These are phyloP conservation scores for Fusarium dlaminii DNA, from an alignment of 2,329 filamentous ascomycete genomes.

Conservation along the genomic window DNA sequence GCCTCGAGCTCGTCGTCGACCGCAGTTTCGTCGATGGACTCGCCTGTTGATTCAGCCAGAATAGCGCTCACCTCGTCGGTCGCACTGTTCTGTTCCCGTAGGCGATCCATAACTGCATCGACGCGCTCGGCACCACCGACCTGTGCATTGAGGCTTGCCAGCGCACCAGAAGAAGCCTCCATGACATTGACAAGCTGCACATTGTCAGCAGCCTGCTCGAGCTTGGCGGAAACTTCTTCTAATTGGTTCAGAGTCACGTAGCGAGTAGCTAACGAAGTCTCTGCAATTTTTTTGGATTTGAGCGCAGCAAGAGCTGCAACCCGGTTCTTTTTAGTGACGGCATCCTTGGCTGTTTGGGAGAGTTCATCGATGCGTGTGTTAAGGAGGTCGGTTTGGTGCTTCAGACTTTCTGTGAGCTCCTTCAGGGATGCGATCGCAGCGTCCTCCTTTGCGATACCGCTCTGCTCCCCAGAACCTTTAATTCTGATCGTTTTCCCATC, in stretches of 20 bases:
- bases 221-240: constrained; percentile 82
- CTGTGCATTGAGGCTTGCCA: constrained; percentile 77
- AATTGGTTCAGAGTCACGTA: constrained; percentile 80
- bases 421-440: constrained; percentile 84
- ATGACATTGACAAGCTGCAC: constrained; percentile 85
- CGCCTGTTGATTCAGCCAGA: constrained; percentile 69
- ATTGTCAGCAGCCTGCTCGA: constrained; percentile 87
- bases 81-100: constrained; percentile 82
- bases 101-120: constrained; percentile 76
- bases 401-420: constrained; percentile 77
- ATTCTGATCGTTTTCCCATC: constrained; percentile 81
- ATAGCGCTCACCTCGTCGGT: constrained; percentile 85
- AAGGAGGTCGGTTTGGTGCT: constrained; percentile 75
- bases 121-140: constrained; percentile 81
- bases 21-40: constrained; percentile 77
- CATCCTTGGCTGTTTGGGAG: constrained; percentile 70
- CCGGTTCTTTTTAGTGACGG: constrained; percentile 77
- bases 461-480: constrained; percentile 61
- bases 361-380: constrained; percentile 73
- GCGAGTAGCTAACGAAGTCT: constrained; percentile 76
- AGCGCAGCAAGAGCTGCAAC: constrained; percentile 80
- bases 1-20: constrained; percentile 88
- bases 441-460: constrained; percentile 78
- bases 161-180: constrained; percentile 77
- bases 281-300: constrained; percentile 82